Evolutionary conservation across 345 rosid genomes (phyloP).

Genomic region (Bruguiera parviflora): DNA sequence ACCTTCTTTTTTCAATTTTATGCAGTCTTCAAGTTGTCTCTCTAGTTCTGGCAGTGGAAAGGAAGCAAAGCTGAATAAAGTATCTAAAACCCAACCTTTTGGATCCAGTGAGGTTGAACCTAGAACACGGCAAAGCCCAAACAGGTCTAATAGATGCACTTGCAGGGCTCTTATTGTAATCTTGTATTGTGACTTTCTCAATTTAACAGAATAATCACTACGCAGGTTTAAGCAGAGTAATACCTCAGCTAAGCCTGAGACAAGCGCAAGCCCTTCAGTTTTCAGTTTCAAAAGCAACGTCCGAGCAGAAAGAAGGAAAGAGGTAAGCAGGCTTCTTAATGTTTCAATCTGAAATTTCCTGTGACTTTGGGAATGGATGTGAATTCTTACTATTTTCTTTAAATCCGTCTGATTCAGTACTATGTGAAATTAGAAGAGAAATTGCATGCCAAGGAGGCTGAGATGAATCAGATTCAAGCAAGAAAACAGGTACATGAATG

Average conservation of each 20-base stretch:
- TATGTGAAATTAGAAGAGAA: slow-evolving; percentile 71
- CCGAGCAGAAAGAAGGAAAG: slow-evolving; percentile 80
- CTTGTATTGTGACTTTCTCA: not conserved
- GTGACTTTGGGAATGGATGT: not conserved
- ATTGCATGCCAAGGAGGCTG: slow-evolving; percentile 65
- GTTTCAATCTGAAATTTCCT: not conserved
- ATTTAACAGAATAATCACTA: slow-evolving; percentile 15
- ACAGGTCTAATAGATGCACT: slow-evolving; percentile 40
- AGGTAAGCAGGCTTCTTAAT: slow-evolving; percentile 41
- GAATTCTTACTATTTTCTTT: slow-evolving; percentile 7
- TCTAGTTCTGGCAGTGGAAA: slow-evolving; percentile 41
- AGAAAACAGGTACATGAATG: slow-evolving; percentile 56
- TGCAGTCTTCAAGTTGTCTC: slow-evolving; percentile 8
- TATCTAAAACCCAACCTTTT: slow-evolving; percentile 34
- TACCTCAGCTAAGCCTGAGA: slow-evolving; percentile 40
- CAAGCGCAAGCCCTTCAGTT: slow-evolving; percentile 32
- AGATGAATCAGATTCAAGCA: slow-evolving; percentile 60
- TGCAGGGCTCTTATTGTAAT: not conserved
- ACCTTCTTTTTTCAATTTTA: slow-evolving; percentile 7
- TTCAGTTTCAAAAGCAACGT: slow-evolving; percentile 63
- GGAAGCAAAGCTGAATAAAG: slow-evolving; percentile 43
- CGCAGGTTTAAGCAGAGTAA: slow-evolving; percentile 44
- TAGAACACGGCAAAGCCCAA: slow-evolving; percentile 34
- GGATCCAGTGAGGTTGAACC: slow-evolving; percentile 37
- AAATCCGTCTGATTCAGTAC: slow-evolving; percentile 37